phyloP scores from a whole-genome alignment of 2,329 filamentous ascomycete species.

The Sporothrix humicola region DNA sequence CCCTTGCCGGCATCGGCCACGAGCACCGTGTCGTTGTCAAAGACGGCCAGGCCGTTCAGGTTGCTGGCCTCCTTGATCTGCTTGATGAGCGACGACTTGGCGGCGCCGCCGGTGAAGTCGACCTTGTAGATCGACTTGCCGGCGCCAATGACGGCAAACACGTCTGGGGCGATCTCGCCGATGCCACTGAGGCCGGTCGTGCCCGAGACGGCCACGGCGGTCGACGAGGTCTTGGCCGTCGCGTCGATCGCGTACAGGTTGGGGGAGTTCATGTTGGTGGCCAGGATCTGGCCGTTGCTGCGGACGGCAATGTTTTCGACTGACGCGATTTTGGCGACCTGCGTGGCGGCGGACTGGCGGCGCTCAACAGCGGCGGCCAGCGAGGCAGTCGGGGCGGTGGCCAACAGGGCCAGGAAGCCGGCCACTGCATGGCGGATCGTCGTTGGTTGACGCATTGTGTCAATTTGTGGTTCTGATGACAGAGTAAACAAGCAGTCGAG shows the following conservation, averaged over 20 bases:
- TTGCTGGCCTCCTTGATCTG: slow-evolving; percentile 43
- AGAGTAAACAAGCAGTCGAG: neutral
- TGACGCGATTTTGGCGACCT: slow-evolving; percentile 42
- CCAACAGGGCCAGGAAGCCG: slow-evolving; percentile 22
- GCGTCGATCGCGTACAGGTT: slow-evolving; percentile 43
- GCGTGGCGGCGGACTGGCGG: slow-evolving; percentile 40
- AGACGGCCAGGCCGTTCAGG: slow-evolving; percentile 44
- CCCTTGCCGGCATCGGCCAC: slow-evolving; percentile 45
- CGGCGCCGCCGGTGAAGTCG: slow-evolving; percentile 40
- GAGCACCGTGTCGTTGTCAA: slow-evolving; percentile 43
- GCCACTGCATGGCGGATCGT: neutral
- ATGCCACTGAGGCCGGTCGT: slow-evolving; percentile 43
- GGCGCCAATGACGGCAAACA: slow-evolving; percentile 45
- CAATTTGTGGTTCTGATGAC: neutral
- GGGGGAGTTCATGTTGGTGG: slow-evolving; percentile 46
- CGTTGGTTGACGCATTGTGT: neutral
- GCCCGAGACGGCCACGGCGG: slow-evolving; percentile 42
- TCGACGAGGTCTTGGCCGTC: slow-evolving; percentile 40
- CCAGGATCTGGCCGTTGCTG: slow-evolving; percentile 44
- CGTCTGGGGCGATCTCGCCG: slow-evolving; percentile 43
- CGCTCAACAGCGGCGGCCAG: slow-evolving; percentile 33
- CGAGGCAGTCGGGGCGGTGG: neutral
- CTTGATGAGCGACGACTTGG: slow-evolving; percentile 42
- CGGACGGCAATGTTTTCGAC: slow-evolving; percentile 45
- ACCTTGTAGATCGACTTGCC: slow-evolving; percentile 45